Evolutionary conservation across 257 asterid species (phyloP).

Genomic region (Capsicum rhomboideum): DNA sequence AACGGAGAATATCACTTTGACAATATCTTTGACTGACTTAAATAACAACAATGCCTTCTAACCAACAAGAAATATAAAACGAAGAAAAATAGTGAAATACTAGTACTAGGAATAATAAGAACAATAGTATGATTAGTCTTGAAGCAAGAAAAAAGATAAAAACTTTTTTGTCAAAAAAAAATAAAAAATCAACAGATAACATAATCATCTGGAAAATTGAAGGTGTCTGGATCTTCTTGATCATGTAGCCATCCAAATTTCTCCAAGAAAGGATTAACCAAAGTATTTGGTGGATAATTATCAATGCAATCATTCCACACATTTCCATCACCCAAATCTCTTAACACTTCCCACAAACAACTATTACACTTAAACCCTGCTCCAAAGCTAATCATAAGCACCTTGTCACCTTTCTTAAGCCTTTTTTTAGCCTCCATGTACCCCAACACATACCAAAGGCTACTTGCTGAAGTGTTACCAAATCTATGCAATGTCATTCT

Average conservation of each 20-base stretch:
- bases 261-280: conserved; percentile 64
- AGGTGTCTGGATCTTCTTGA: conserved; percentile 49
- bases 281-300: conserved; percentile 42
- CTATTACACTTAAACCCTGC: conserved; percentile 96
- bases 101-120: neutral
- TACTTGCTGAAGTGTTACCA: conserved; percentile 90
- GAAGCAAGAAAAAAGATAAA: neutral
- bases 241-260: conserved; percentile 67
- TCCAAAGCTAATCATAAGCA: conserved; percentile 84
- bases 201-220: conserved; percentile 46
- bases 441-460: conserved; percentile 82
- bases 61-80: neutral
- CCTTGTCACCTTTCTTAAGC: conserved; percentile 60
- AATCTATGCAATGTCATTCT: conserved; percentile 89
- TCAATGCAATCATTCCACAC: conserved; percentile 60
- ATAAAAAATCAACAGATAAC: conserved; percentile 34
- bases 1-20: neutral
- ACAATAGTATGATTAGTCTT: neutral
- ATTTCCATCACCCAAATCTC: conserved; percentile 48
- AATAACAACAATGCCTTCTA: neutral
- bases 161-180: neutral
- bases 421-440: conserved; percentile 82
- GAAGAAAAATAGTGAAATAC: neutral
- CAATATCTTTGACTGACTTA: neutral
- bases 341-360: conserved; percentile 75